Evolutionary conservation across 495 filamentous ascomycete species (phyloP).

Genomic region (Aspergillus biplanus): DNA sequence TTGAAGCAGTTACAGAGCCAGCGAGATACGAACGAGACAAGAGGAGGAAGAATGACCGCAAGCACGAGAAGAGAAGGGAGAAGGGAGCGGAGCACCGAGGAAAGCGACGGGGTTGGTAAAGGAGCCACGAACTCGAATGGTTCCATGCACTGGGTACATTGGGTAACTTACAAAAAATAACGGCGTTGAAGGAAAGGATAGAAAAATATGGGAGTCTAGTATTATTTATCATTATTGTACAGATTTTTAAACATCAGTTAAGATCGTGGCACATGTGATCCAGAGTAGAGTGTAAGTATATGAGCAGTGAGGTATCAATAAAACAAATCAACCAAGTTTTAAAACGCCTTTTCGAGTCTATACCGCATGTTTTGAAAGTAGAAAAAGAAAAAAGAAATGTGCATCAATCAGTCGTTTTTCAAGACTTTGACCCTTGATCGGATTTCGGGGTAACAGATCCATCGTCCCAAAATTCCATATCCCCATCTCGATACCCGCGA

Average conservation of each 20-base stretch:
- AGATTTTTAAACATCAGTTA: constrained; percentile 25
- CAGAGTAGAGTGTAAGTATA: constrained; percentile 25
- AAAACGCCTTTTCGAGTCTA: constrained; percentile 1
- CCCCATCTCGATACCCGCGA: constrained; percentile 49
- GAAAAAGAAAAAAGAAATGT: background rate
- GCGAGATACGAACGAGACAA: constrained; percentile 79
- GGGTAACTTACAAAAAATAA: constrained; percentile 4
- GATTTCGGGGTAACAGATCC: constrained; percentile 41
- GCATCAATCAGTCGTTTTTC: constrained; percentile 7
- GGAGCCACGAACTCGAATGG: background rate
- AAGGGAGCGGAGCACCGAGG: constrained; percentile 69
- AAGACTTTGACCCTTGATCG: constrained; percentile 11
- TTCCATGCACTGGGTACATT: constrained; percentile 11
- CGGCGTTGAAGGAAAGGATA: constrained; percentile 19
- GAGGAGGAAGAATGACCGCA: constrained; percentile 81
- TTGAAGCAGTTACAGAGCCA: constrained; percentile 81
- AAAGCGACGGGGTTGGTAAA: constrained; percentile 68
- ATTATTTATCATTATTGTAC: constrained; percentile 25
- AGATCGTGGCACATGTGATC: constrained; percentile 19
- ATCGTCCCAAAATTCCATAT: constrained; percentile 74
- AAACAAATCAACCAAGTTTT: constrained; percentile 10
- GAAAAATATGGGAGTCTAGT: constrained; percentile 7
- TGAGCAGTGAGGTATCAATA: constrained; percentile 23
- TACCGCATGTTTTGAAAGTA: background rate
- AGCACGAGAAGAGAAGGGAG: constrained; percentile 81